Base-by-base conservation (phyloP, 768 basidiomycete species). In the Termitomyces bulborhizus region DNA sequence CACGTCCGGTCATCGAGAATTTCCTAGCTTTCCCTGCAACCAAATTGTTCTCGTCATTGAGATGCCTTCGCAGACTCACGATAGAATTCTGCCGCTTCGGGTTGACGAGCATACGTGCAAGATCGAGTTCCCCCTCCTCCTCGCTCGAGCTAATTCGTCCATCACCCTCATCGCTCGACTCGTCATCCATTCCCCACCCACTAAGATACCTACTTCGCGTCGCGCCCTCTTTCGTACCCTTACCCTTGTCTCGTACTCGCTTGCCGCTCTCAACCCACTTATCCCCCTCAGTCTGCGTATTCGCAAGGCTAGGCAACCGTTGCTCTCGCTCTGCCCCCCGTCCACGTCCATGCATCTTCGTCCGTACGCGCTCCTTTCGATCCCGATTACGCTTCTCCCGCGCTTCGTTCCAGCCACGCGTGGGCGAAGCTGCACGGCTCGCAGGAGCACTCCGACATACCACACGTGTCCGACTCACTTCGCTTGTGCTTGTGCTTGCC, bases 41-140 rank as follows among this genome's bases (percentile, higher is more conserved):
- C 1, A 56, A 59, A 40, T 54, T 39, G 36, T 15, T 58, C 42
- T 58, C 44, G 26, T 56, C 58, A 1, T 51, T 50, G 31, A 90
- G 72, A 61, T 88, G 87, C 57, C 74, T 83, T 54, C 86, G 74
- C 54, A 90, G 70, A 65, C 86, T 88, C 61, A 75, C 80, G 58
- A 90, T 89, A 16, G 87, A 88, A 56, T 83, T 78, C 63, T 90
- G 88, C 27, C 88, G 75, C 65, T 83, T 86, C 18, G 88, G 77
- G 7, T 82, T 85, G 27, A 86, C 81, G 36, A 90, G 80, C 53
- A 90, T 76, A 27, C 78, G 76, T 15, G 85, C 83, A 40, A 90
- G 73, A 63, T 83, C 78, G 45, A 88, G 70, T 62, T 88, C 88
- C 15, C 74, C 73, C 6, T 74, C 73, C 6, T 76, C 76, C 7